Evolutionary conservation across 2,329 filamentous ascomycete species (phyloP).

Genomic region (Sphaerulina musiva): DNA sequence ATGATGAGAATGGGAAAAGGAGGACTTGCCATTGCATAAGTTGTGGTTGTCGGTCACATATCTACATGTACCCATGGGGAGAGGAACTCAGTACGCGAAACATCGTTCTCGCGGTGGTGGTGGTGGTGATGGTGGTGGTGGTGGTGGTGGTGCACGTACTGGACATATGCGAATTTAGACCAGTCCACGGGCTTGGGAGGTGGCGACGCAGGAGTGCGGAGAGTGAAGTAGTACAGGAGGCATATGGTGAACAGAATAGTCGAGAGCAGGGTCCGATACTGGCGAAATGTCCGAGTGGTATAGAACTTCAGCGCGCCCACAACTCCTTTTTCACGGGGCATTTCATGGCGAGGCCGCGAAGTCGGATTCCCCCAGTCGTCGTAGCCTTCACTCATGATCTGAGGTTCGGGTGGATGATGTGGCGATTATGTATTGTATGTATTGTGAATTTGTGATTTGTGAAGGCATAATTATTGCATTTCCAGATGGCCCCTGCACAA

Average conservation of each 20-base stretch:
- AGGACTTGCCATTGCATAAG: conserved; percentile 17
- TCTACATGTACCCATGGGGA: conserved; percentile 2
- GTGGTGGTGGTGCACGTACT: conserved; percentile 10
- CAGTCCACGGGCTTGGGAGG: conserved; percentile 14
- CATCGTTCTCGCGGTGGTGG: no score
- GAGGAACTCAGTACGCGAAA: no score
- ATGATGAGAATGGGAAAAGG: neutral
- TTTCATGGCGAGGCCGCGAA: conserved; percentile 8
- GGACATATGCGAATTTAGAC: conserved; percentile 22
- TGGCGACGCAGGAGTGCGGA: neutral
- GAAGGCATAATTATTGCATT: no score
- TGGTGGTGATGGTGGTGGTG: no score
- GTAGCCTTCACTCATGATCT: conserved; percentile 19
- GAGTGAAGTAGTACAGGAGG: conserved; percentile 15
- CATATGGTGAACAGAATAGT: conserved; percentile 18
- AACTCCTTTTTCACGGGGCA: conserved; percentile 16
- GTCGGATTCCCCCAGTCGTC: conserved; percentile 25
- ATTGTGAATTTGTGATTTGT: no score
- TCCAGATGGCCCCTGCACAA: no score
- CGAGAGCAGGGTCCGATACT: conserved; percentile 16
- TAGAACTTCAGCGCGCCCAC: conserved; percentile 14
- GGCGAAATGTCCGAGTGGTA: conserved; percentile 5
- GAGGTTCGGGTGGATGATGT: neutral
- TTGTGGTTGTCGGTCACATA: conserved; percentile 25
- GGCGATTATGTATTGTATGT: neutral